Evolutionary conservation across 2,329 filamentous ascomycete species (phyloP).

Genomic region (Chaetomium sp.): DNA sequence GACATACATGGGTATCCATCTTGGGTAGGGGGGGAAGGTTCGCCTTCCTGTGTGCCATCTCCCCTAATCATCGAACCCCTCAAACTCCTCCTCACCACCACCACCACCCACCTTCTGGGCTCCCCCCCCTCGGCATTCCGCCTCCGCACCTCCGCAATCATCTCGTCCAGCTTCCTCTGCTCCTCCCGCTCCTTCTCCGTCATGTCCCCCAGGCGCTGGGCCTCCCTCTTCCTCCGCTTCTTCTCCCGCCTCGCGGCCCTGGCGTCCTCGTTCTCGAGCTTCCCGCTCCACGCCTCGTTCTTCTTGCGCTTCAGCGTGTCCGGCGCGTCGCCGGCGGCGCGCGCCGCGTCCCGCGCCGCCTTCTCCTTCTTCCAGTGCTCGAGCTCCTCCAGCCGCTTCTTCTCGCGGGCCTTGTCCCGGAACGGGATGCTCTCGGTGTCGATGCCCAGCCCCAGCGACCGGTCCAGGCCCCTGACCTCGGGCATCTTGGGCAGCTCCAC

Average conservation of each 20-base stretch:
- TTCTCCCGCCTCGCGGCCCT: constrained; percentile 47
- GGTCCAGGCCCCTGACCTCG: constrained; percentile 70
- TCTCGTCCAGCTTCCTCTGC: constrained; percentile 61
- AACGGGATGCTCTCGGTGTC: constrained; percentile 71
- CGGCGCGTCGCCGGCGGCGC: constrained; percentile 40
- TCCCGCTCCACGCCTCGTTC: constrained; percentile 73
- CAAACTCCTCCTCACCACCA: constrained; percentile 53
- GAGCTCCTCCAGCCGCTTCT: constrained; percentile 61
- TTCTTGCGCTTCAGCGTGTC: constrained; percentile 58
- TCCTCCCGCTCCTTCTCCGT: constrained; percentile 69
- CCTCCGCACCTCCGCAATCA: constrained; percentile 66
- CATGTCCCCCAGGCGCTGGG: constrained; percentile 64
- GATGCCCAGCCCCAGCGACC: constrained; percentile 61
- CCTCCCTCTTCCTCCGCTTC: constrained; percentile 53
- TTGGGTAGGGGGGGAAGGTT: constrained; percentile 3
- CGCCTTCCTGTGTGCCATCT: too few species aligned
- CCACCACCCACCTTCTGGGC: constrained; percentile 4
- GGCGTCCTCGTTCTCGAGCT: constrained; percentile 65
- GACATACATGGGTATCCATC: background rate
- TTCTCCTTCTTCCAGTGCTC: constrained; percentile 50
- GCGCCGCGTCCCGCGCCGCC: constrained; percentile 39
- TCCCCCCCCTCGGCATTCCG: constrained; percentile 54
- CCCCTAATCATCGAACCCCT: constrained; percentile 58
- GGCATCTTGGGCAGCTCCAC: constrained; percentile 91
- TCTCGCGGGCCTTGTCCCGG: constrained; percentile 71